Conservation (phyloP, 2,329 filamentous ascomycete species). For the Emmonsia crescens region DNA sequence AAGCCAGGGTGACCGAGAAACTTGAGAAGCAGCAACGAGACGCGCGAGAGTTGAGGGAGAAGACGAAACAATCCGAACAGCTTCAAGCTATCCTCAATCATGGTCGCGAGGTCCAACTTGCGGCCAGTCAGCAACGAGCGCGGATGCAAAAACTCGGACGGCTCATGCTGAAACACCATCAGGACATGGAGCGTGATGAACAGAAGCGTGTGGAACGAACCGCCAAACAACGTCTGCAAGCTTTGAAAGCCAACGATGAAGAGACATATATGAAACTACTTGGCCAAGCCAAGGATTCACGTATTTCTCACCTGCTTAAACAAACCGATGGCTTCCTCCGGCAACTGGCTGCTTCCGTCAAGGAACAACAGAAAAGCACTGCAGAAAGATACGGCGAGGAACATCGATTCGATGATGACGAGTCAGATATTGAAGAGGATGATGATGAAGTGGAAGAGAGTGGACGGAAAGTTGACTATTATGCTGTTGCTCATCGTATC, state of each 20-base stretch:
- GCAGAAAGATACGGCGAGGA: slow-evolving; percentile 67
- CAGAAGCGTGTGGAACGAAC: slow-evolving; percentile 96
- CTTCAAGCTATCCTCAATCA: slow-evolving; percentile 77
- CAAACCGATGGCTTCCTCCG: slow-evolving; percentile 97
- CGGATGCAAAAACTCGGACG: slow-evolving; percentile 80
- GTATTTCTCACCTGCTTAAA: slow-evolving; percentile 92
- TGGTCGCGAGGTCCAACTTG: slow-evolving; percentile 62
- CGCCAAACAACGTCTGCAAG: slow-evolving; percentile 98
- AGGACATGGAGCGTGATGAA: slow-evolving; percentile 97
- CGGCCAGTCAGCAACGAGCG: slow-evolving; percentile 54
- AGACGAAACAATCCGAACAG: slow-evolving; percentile 93
- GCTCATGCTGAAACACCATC: slow-evolving; percentile 80
- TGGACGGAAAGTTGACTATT: slow-evolving; percentile 88
- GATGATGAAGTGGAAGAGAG: slow-evolving; percentile 58
- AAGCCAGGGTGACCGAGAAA: slow-evolving; percentile 96
- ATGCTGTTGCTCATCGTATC: slow-evolving; percentile 90
- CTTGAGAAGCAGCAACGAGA: slow-evolving; percentile 98
- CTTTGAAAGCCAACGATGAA: slow-evolving; percentile 97
- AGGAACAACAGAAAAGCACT: slow-evolving; percentile 78
- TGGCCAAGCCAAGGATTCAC: slow-evolving; percentile 96
- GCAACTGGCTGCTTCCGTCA: slow-evolving; percentile 88
- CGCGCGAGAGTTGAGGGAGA: slow-evolving; percentile 88
- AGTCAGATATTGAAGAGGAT: slow-evolving; percentile 56
- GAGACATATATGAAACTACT: slow-evolving; percentile 97
- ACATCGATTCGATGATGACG: slow-evolving; percentile 42